Evolutionary conservation across 179 eudicot species (phyloP).

Genomic region (Heliamphora pulchella): DNA sequence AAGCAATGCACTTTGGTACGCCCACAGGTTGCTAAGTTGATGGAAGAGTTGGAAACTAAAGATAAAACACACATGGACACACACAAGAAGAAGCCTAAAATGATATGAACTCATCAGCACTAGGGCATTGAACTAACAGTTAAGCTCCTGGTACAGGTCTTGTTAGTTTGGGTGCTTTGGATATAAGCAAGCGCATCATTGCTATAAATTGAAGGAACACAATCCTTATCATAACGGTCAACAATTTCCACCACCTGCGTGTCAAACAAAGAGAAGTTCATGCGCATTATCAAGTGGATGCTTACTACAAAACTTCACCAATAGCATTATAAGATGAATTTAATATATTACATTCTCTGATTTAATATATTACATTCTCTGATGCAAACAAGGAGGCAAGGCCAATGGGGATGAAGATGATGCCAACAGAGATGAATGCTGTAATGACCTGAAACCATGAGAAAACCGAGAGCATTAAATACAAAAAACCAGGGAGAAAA

Average conservation of each 20-base stretch:
- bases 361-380: constrained; percentile 32
- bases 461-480: constrained; percentile 5
- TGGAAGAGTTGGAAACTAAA: neutral
- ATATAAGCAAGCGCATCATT: constrained; percentile 32
- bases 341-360: constrained; percentile 36
- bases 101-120: neutral
- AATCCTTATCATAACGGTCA: constrained; percentile 49
- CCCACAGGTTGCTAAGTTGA: neutral
- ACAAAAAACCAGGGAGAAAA: neutral
- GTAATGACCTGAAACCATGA: constrained; percentile 38
- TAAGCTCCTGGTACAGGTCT: constrained; percentile 42
- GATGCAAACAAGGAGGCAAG: constrained; percentile 46
- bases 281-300: neutral
- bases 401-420: constrained; percentile 46
- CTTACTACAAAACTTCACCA: constrained; percentile 15
- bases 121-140: constrained; percentile 29
- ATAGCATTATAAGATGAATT: neutral
- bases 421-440: constrained; percentile 36
- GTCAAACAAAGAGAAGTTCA: constrained; percentile 13
- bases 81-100: constrained; percentile 1
- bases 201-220: constrained; percentile 30
- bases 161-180: constrained; percentile 31
- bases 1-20: neutral
- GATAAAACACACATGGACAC: neutral
- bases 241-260: constrained; percentile 54